Percentiles rank a stretch among this genome's conserved stretches.
These are phyloP conservation scores for Erysimum cheiranthoides DNA, from an alignment of 345 rosid genomes.

Conservation along the genomic window DNA sequence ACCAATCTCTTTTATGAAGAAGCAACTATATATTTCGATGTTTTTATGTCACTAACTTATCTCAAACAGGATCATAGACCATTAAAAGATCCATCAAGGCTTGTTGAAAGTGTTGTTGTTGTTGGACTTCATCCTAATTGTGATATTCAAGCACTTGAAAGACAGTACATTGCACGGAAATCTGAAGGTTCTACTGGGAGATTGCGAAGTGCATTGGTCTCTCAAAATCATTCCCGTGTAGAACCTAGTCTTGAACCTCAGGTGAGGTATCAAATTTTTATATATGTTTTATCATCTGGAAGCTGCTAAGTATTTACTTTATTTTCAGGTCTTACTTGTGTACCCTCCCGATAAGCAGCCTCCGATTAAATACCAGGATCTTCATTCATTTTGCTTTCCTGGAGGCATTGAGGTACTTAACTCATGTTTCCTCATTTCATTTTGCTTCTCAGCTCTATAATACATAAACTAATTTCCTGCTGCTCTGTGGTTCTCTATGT, in stretches of 20 bases:
- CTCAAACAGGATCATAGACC: conserved; percentile 75
- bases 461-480: not conserved
- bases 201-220: conserved; percentile 57
- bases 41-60: conserved; percentile 1
- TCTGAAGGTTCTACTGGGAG: conserved; percentile 68
- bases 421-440: not conserved
- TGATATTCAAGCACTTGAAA: conserved; percentile 80
- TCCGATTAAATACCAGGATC: conserved; percentile 86
- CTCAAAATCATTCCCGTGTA: conserved; percentile 71
- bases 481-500: not conserved
- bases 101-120: conserved; percentile 93
- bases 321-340: conserved; percentile 81
- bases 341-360: conserved; percentile 88
- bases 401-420: conserved; percentile 82
- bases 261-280: conserved; percentile 48
- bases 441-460: not conserved
- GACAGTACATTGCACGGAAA: conserved; percentile 61
- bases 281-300: not conserved
- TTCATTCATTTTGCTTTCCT: conserved; percentile 92
- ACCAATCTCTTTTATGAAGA: not conserved
- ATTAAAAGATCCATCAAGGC: conserved; percentile 81
- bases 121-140: conserved; percentile 93
- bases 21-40: conserved; percentile 7
- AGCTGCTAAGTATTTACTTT: conserved; percentile 38
- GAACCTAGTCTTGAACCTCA: conserved; percentile 89